phyloP scores from a whole-genome alignment of 78 protist species.

The Dictyostelium citrinum region DNA sequence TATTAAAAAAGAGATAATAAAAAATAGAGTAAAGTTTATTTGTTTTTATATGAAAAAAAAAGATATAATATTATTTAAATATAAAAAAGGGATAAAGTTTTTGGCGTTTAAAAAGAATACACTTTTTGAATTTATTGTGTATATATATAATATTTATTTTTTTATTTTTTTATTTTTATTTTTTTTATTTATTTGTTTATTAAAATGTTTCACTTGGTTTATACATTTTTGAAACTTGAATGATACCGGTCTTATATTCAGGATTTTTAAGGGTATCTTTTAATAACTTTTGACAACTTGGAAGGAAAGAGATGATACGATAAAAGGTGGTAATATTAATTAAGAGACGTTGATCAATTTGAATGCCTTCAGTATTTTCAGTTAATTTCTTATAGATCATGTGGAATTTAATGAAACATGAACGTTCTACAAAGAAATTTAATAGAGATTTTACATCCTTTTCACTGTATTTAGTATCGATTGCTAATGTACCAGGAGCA shows the following conservation, averaged over 20 bases:
- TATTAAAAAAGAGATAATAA: no score
- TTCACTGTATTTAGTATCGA: slow-evolving; percentile 38
- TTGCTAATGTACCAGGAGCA: neutral
- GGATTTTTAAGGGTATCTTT: slow-evolving; percentile 58
- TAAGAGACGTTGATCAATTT: neutral
- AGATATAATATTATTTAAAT: no score
- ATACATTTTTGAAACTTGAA: slow-evolving; percentile 25
- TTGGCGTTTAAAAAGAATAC: no score
- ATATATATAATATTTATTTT: no score
- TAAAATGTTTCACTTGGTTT: neutral
- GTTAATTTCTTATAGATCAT: slow-evolving; percentile 67
- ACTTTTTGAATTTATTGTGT: no score
- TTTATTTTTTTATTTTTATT: neutral
- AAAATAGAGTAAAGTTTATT: no score
- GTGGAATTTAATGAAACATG: slow-evolving; percentile 71
- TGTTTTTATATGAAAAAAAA: no score
- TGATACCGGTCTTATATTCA: slow-evolving; percentile 54
- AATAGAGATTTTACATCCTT: slow-evolving; percentile 55
- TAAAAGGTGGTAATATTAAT: neutral
- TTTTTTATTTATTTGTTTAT: neutral
- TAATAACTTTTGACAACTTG: slow-evolving; percentile 39
- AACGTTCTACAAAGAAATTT: slow-evolving; percentile 42
- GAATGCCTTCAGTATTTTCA: neutral
- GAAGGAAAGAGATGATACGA: slow-evolving; percentile 24
- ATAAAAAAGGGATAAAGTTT: no score